Percentiles rank a stretch among this genome's conserved stretches.
Evolutionary conservation across 768 basidiomycete species (phyloP).

Genomic region (Crepidotus variabilis): DNA sequence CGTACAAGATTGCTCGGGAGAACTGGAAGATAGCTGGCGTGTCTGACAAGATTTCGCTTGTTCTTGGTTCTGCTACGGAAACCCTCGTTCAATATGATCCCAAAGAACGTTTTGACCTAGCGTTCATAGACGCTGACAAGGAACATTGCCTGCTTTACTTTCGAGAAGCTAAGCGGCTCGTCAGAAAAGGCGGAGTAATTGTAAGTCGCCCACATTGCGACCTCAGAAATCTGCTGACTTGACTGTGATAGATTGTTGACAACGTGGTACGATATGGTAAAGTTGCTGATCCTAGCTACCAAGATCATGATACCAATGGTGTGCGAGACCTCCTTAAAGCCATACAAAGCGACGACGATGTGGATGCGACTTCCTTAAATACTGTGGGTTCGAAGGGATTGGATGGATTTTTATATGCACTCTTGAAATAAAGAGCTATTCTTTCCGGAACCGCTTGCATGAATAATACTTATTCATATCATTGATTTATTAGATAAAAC

Average conservation of each 20-base stretch:
- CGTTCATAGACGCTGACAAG: slow-evolving; percentile 75
- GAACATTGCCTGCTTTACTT: slow-evolving; percentile 49
- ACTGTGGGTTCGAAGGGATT: slow-evolving; percentile 51
- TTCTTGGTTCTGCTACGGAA: slow-evolving; percentile 48
- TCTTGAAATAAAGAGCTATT: slow-evolving; percentile 23
- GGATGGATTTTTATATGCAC: slow-evolving; percentile 51
- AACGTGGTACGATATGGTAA: slow-evolving; percentile 52
- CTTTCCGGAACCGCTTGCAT: too few relatives aligned
- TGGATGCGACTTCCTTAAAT: slow-evolving; percentile 47
- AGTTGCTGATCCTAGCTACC: slow-evolving; percentile 35
- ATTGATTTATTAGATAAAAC: too few relatives aligned
- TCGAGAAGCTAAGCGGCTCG: slow-evolving; percentile 53
- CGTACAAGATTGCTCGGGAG: slow-evolving; percentile 55
- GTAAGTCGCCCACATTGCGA: slow-evolving; percentile 27
- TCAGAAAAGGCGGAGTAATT: slow-evolving; percentile 58
- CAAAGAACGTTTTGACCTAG: slow-evolving; percentile 54
- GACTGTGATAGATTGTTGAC: slow-evolving; percentile 46
- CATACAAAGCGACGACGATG: slow-evolving; percentile 45
- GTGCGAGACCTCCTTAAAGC: slow-evolving; percentile 39
- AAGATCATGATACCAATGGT: slow-evolving; percentile 35
- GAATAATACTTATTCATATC: too few relatives aligned
- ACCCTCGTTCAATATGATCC: slow-evolving; percentile 43
- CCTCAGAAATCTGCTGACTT: neutral
- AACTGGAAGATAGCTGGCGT: slow-evolving; percentile 55
- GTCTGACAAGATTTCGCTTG: slow-evolving; percentile 39